These are phyloP conservation scores for Dioscorea cayenensis DNA, from an alignment of 116 monocot genomes.

Conservation along the genomic window DNA sequence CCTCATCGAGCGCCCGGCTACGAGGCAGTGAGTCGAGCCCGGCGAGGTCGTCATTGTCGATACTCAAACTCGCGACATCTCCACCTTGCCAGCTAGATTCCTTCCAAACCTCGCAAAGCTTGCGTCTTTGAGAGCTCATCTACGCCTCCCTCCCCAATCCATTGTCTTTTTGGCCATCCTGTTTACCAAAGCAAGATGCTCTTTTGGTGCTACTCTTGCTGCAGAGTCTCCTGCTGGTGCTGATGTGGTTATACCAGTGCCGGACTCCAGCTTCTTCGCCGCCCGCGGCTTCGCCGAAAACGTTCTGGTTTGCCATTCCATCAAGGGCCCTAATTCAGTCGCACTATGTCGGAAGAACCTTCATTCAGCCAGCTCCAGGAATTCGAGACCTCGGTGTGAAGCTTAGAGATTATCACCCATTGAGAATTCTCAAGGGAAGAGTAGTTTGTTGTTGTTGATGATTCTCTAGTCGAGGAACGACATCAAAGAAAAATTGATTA, in stretches of 20 bases:
- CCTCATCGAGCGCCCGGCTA: slow-evolving; percentile 69
- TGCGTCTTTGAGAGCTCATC: slow-evolving; percentile 93
- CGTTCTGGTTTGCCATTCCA: slow-evolving; percentile 59
- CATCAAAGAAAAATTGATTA: slow-evolving; percentile 80
- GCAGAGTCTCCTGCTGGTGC: slow-evolving; percentile 66
- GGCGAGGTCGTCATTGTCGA: slow-evolving; percentile 72
- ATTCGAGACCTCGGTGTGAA: slow-evolving; percentile 78
- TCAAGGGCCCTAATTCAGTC: slow-evolving; percentile 80
- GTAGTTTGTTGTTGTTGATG: slow-evolving; percentile 87
- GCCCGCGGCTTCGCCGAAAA: slow-evolving; percentile 69
- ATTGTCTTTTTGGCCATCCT: slow-evolving; percentile 60
- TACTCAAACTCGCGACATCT: slow-evolving; percentile 26
- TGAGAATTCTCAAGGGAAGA: slow-evolving; percentile 61
- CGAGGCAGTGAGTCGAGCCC: slow-evolving; percentile 71
- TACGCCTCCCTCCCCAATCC: slow-evolving; percentile 86
- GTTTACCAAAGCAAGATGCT: slow-evolving; percentile 48
- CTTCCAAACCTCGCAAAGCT: slow-evolving; percentile 44
- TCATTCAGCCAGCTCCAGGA: slow-evolving; percentile 86
- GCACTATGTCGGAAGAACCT: slow-evolving; percentile 82
- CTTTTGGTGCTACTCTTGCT: slow-evolving; percentile 67
- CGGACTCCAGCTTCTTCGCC: slow-evolving; percentile 87
- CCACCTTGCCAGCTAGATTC: slow-evolving; percentile 54
- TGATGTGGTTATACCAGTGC: slow-evolving; percentile 89
- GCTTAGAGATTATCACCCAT: slow-evolving; percentile 83
- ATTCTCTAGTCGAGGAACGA: slow-evolving; percentile 93